Percentiles rank a stretch among this genome's conserved stretches.
Evolutionary conservation across 805 yeast species (phyloP).

Genomic region (Saccharomycopsis fermentans): DNA sequence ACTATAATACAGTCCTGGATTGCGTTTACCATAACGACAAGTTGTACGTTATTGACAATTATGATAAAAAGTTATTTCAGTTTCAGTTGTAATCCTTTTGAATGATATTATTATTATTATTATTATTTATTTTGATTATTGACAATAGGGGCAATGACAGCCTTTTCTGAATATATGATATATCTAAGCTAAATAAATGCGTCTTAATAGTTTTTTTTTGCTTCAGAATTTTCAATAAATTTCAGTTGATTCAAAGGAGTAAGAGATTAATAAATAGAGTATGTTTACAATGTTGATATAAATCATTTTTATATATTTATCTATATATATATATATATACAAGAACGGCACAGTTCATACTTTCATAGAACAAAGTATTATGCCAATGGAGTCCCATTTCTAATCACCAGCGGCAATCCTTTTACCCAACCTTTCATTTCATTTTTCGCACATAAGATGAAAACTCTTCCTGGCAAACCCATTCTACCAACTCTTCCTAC

Average conservation of each 20-base stretch:
- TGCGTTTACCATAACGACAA: background rate
- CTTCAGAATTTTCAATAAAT: too few relatives aligned
- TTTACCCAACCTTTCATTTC: conserved; percentile 72
- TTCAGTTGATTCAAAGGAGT: too few relatives aligned
- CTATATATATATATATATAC: background rate
- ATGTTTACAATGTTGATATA: too few relatives aligned
- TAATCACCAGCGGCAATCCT: conserved; percentile 64
- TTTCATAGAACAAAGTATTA: background rate
- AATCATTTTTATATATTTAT: too few relatives aligned
- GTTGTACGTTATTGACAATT: background rate
- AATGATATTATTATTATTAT: background rate
- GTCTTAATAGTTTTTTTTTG: too few relatives aligned
- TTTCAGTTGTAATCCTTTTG: background rate
- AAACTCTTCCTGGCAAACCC: conserved; percentile 82
- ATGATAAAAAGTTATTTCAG: background rate
- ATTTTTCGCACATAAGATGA: conserved; percentile 58
- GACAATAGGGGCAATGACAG: too few relatives aligned
- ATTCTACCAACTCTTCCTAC: conserved; percentile 93
- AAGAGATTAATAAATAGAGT: too few relatives aligned
- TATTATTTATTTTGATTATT: too few relatives aligned
- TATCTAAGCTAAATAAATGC: too few relatives aligned
- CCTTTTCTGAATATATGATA: too few relatives aligned
- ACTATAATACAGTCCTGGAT: conserved; percentile 3
- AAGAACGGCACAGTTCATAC: background rate
- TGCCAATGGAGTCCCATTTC: conserved; percentile 25